Evolutionary conservation across 306 rosid genomes (phyloP), one percentile per base, ranked within the genome.

Genomic region (Carpinus fangiana): DNA sequence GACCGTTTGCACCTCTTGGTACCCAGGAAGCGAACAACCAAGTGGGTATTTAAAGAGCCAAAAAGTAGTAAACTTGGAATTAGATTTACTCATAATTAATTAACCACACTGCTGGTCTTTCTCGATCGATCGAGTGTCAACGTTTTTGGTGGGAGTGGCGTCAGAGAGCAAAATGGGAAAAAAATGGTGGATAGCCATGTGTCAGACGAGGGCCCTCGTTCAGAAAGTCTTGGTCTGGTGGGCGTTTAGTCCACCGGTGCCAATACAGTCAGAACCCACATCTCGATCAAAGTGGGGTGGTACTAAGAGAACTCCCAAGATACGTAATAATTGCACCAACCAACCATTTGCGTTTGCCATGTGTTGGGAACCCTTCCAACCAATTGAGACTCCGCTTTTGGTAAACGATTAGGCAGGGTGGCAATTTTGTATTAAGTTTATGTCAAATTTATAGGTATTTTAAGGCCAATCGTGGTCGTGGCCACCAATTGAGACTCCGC

Each of bases 71-170:
- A 5, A 7, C 14, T 34, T 1, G 8, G 10, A 7, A 59, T 7
- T 16, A 47, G 64, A 11, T 55, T 5, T 6, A 6, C 16, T 0
- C 66, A 17, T 13, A 46, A 31, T 31, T 41, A 5, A 41, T 41
- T 38, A 6, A 43, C 36, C 9, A 41, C 68, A 45, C 1, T 31
- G 28, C 74, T 47, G 7, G 45, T 6, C 12, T 47, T 31, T 38
- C 72, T 46, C 45, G 45, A 31, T 31, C 34, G 34, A 31, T 78
- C 64, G n/a, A 47, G 36, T 59, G 5, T 7, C 43, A 54, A 8
- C 46, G 77, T 2, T 66, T 57, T 81, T 76, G 88, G 93, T 88
- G 95, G 89, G 85, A 81, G 53, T 86, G 82, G 84, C 79, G 89
- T 87, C 97, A 87, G 78, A 87, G 57, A 82, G 88, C 93, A 92